These are phyloP conservation scores for Acidomyces sp. DNA, from an alignment of 495 filamentous ascomycete genomes.

Conservation along the genomic window DNA sequence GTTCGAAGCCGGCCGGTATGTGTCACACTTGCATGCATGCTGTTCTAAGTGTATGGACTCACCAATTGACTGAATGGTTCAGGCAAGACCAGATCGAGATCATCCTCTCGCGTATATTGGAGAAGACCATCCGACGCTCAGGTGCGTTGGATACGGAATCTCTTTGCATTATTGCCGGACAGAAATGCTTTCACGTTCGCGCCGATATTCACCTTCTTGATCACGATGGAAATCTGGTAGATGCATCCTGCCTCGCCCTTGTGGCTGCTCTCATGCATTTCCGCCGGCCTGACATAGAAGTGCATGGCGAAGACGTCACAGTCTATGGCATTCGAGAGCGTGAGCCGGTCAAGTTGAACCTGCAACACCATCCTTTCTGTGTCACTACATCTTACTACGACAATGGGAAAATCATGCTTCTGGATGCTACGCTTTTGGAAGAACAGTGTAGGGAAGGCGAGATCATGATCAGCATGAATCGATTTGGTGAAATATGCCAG, in stretches of 20 bases:
- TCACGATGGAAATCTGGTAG: conserved; percentile 77
- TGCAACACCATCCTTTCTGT: conserved; percentile 81
- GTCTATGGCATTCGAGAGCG: conserved; percentile 73
- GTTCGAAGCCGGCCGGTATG: conserved; percentile 72
- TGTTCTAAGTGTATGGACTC: neutral
- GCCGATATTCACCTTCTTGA: conserved; percentile 82
- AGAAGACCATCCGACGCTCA: conserved; percentile 85
- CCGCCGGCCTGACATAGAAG: conserved; percentile 70
- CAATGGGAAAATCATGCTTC: conserved; percentile 44
- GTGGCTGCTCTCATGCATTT: conserved; percentile 83
- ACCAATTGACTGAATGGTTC: conserved; percentile 3
- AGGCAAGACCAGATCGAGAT: conserved; percentile 41
- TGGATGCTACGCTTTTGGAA: conserved; percentile 71
- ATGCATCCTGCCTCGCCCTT: conserved; percentile 71
- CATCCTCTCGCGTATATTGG: conserved; percentile 72
- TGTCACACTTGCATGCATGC: neutral
- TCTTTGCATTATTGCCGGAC: conserved; percentile 77
- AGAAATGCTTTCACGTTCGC: conserved; percentile 79
- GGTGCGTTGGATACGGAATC: conserved; percentile 88
- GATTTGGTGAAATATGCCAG: conserved; percentile 81
- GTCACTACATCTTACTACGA: conserved; percentile 74
- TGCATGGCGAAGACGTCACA: conserved; percentile 67
- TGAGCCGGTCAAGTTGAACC: conserved; percentile 74
- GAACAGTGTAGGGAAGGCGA: conserved; percentile 78
- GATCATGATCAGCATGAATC: conserved; percentile 74